Conservation (phyloP, 2,329 filamentous ascomycete species). For the Gremmenia infestans region DNA sequence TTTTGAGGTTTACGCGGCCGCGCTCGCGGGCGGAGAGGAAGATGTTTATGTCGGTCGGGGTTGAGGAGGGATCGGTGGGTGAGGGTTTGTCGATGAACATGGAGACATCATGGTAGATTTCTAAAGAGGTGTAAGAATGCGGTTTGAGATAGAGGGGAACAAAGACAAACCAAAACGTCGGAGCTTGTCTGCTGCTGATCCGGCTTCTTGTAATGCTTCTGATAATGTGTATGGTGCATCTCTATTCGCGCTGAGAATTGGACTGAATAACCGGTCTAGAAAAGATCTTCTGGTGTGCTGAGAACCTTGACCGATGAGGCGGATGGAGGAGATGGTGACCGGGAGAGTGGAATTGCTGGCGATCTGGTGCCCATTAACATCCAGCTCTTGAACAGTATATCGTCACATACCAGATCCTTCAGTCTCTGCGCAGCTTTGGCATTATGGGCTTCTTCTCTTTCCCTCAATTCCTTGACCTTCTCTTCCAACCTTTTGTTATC, state of each 20-base stretch:
- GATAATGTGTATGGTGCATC: conserved; percentile 69
- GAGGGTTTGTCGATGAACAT: conserved; percentile 77
- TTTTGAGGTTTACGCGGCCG: conserved; percentile 81
- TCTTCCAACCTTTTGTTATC: conserved; percentile 56
- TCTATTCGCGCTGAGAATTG: conserved; percentile 65
- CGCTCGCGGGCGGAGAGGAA: conserved; percentile 75
- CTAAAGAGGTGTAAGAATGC: conserved; percentile 39
- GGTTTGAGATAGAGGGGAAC: background rate
- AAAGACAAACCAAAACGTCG: conserved; percentile 68
- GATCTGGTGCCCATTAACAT: conserved; percentile 46
- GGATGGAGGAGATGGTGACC: conserved; percentile 80
- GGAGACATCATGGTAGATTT: conserved; percentile 80
- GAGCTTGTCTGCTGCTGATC: conserved; percentile 67
- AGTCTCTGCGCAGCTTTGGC: conserved; percentile 55
- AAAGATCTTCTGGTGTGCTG: conserved; percentile 77
- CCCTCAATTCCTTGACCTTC: conserved; percentile 55
- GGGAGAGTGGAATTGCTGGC: conserved; percentile 80
- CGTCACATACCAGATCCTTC: conserved; percentile 53
- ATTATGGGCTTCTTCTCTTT: conserved; percentile 24
- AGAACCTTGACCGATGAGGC: conserved; percentile 66
- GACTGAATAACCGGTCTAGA: conserved; percentile 74
- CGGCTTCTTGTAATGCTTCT: conserved; percentile 70
- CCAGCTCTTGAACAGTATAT: background rate
- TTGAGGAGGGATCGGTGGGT: conserved; percentile 61
- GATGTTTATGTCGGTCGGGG: conserved; percentile 74